Evolutionary conservation across 2,329 filamentous ascomycete genomes (phyloP).

Genomic region (Neofusicoccum parvum): DNA sequence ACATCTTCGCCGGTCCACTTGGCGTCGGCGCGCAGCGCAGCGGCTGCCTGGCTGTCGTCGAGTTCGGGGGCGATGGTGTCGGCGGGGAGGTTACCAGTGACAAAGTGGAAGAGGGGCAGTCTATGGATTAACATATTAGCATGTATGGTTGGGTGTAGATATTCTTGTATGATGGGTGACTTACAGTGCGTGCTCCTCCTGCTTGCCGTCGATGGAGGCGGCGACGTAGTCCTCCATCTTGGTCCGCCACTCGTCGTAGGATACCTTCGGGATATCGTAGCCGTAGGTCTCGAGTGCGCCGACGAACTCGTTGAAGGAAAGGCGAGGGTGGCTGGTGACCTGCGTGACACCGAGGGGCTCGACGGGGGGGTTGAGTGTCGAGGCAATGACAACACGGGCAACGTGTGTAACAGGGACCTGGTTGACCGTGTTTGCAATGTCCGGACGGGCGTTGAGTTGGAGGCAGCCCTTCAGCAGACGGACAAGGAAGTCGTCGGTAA

Average conservation of each 20-base stretch:
- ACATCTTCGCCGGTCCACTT: slow-evolving; percentile 61
- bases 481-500: slow-evolving; percentile 89
- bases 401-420: slow-evolving; percentile 86
- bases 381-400: slow-evolving; percentile 74
- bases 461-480: slow-evolving; percentile 85
- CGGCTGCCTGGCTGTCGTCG: slow-evolving; percentile 69
- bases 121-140: neutral
- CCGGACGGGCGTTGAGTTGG: slow-evolving; percentile 72
- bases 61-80: slow-evolving; percentile 73
- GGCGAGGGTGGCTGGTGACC: slow-evolving; percentile 76
- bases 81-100: slow-evolving; percentile 68
- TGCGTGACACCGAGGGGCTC: slow-evolving; percentile 66
- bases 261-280: slow-evolving; percentile 67
- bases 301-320: slow-evolving; percentile 79
- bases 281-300: slow-evolving; percentile 70
- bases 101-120: slow-evolving; percentile 71
- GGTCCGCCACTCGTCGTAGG: slow-evolving; percentile 69
- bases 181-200: slow-evolving; percentile 69
- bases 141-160: neutral
- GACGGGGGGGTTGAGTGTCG: slow-evolving; percentile 65
- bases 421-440: slow-evolving; percentile 86
- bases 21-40: slow-evolving; percentile 65
- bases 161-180: slow-evolving; percentile 22
- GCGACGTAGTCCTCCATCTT: slow-evolving; percentile 70
- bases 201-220: slow-evolving; percentile 55